Conservation (phyloP, 768 basidiomycete species). For the Exidia glandulosa region DNA sequence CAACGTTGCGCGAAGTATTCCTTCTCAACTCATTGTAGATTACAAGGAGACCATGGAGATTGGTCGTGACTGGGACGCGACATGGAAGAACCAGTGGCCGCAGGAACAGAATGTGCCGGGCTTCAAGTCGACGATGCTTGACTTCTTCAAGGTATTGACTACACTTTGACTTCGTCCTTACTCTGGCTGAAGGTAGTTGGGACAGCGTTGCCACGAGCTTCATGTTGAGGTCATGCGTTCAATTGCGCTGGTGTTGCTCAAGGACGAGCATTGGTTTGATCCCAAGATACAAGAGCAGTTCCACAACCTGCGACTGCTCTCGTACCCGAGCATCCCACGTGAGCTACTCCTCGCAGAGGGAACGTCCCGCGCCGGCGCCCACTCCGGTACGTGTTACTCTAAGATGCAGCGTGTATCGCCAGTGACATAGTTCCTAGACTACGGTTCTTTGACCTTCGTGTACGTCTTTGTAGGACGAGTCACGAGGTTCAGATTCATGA, state of each 20-base stretch:
- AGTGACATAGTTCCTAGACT: slow-evolving; percentile 35
- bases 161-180: not conserved
- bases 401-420: slow-evolving; percentile 10
- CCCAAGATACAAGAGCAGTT: slow-evolving; percentile 60
- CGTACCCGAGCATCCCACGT: slow-evolving; percentile 67
- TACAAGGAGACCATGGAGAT: slow-evolving; percentile 85
- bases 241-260: slow-evolving; percentile 66
- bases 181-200: slow-evolving; percentile 4
- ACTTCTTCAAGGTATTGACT: slow-evolving; percentile 51
- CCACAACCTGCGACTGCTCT: slow-evolving; percentile 71
- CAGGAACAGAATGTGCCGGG: slow-evolving; percentile 45
- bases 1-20: not conserved
- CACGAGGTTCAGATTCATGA: not conserved
- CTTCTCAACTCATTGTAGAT: slow-evolving; percentile 23
- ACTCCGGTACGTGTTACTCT: slow-evolving; percentile 39
- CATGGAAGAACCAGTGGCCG: slow-evolving; percentile 78
- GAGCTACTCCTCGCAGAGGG: slow-evolving; percentile 47
- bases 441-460: slow-evolving; percentile 70
- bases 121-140: slow-evolving; percentile 64
- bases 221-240: slow-evolving; percentile 75
- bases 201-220: slow-evolving; percentile 60
- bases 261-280: slow-evolving; percentile 69
- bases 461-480: slow-evolving; percentile 15
- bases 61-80: slow-evolving; percentile 69
- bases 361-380: slow-evolving; percentile 72